Evolutionary conservation across 2,329 filamentous ascomycete genomes (phyloP).

Genomic region (Nemania serpens): DNA sequence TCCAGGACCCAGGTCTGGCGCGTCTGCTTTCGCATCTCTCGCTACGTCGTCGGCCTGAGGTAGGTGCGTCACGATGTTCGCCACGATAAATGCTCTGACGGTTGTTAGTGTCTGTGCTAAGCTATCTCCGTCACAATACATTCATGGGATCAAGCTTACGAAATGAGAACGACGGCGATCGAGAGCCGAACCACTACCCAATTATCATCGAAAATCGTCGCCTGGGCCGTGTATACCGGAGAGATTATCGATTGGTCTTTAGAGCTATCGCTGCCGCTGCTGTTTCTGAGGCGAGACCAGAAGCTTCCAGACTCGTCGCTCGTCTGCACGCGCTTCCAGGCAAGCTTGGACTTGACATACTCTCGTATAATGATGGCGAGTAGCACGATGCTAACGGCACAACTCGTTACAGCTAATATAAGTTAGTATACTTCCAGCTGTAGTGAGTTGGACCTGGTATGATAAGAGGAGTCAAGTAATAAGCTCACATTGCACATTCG

Average conservation of each 20-base stretch:
- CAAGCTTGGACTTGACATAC: constrained; percentile 28
- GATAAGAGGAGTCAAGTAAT: not conserved
- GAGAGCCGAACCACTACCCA: constrained; percentile 33
- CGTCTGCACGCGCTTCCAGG: constrained; percentile 21
- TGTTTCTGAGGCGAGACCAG: constrained; percentile 20
- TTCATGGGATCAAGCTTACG: constrained; percentile 18
- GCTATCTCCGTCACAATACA: not conserved
- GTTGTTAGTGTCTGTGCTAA: constrained; percentile 1
- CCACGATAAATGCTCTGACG: constrained; percentile 31
- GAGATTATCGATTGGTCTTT: constrained; percentile 15
- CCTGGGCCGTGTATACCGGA: constrained; percentile 12
- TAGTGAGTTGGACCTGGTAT: not conserved
- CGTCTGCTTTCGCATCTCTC: constrained; percentile 29
- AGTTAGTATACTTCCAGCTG: constrained; percentile 5
- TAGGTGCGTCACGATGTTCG: constrained; percentile 31
- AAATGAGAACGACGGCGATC: constrained; percentile 31
- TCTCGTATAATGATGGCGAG: constrained; percentile 26
- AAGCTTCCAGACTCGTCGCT: constrained; percentile 9
- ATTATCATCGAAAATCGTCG: constrained; percentile 30
- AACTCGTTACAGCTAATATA: constrained; percentile 25
- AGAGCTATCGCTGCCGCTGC: constrained; percentile 4
- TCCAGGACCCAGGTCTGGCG: constrained; percentile 29
- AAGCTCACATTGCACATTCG: constrained; percentile 30
- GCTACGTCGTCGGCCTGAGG: constrained; percentile 29
- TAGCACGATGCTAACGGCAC: constrained; percentile 28